A percentile compares a stretch with the other conserved stretches of the same genome.
phyloP scores from a whole-genome alignment of 164 flowering plant species.

The Annona squamosa region DNA sequence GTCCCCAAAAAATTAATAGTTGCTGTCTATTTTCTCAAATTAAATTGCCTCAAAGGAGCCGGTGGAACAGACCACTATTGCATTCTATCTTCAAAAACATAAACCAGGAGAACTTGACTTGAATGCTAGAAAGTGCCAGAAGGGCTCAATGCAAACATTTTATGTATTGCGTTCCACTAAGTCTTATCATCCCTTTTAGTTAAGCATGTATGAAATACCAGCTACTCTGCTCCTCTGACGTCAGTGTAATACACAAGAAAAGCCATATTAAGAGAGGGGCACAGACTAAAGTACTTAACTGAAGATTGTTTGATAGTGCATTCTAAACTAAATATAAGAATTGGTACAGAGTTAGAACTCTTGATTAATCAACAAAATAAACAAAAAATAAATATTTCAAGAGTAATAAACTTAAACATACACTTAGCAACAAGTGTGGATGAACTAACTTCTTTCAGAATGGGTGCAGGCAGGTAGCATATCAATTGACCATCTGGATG shows the following conservation, averaged over 20 bases:
- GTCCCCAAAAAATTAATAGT: neutral
- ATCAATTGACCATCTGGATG: slow-evolving; percentile 89
- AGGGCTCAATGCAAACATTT: neutral
- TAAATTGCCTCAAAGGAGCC: neutral
- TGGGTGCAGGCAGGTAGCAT: slow-evolving; percentile 79
- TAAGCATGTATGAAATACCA: neutral
- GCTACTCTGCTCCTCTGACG: too few species aligned
- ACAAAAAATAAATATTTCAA: neutral
- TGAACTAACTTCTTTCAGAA: slow-evolving; percentile 69
- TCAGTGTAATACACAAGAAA: neutral
- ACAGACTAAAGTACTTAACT: neutral
- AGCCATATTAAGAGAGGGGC: neutral
- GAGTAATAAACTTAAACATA: neutral
- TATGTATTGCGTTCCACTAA: neutral
- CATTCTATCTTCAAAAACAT: neutral
- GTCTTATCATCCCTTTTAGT: neutral
- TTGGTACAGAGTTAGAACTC: neutral
- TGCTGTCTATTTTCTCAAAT: neutral
- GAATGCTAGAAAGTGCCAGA: neutral
- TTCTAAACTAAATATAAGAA: neutral
- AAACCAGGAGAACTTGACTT: neutral
- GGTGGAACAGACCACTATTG: neutral
- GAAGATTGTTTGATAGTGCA: neutral
- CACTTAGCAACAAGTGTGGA: neutral
- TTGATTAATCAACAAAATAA: neutral